A percentile compares a stretch with the other conserved stretches of the same genome.
These are phyloP conservation scores for Acer saccharum DNA, from an alignment of 345 rosid genomes.

Conservation along the genomic window DNA sequence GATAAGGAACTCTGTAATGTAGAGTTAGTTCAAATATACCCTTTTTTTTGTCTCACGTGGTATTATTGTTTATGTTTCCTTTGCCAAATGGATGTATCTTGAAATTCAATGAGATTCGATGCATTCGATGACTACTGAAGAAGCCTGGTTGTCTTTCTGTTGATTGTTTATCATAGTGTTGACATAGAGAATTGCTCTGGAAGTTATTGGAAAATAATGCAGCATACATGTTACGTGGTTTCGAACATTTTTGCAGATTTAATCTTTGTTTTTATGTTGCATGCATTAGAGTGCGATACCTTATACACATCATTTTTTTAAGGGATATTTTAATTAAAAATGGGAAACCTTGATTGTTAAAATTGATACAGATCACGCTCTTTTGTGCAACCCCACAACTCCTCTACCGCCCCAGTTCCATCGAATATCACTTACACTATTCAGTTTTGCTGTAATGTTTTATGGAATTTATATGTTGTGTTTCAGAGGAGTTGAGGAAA, in stretches of 20 bases:
- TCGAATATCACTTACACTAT: background rate
- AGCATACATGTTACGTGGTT: background rate
- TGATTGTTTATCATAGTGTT: slow-evolving; percentile 1
- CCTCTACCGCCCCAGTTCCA: no score
- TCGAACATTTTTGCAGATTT: background rate
- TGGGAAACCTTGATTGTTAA: background rate
- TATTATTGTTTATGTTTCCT: background rate
- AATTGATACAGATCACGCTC: background rate
- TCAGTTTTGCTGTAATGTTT: background rate
- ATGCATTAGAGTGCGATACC: background rate
- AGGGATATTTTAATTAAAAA: background rate
- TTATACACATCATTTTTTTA: background rate
- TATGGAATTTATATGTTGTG: background rate
- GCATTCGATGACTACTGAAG: background rate
- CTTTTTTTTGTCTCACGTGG: background rate
- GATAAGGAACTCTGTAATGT: slow-evolving; percentile 7
- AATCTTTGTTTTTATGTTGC: background rate
- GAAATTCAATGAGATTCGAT: background rate
- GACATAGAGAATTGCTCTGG: background rate
- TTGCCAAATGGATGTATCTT: background rate
- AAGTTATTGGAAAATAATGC: background rate
- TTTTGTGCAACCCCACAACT: background rate
- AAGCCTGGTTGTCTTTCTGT: background rate
- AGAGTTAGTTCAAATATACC: slow-evolving; percentile 5
- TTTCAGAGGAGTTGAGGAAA: background rate